phyloP scores from a whole-genome alignment of 306 rosid genomes.

The Delonix regia region DNA sequence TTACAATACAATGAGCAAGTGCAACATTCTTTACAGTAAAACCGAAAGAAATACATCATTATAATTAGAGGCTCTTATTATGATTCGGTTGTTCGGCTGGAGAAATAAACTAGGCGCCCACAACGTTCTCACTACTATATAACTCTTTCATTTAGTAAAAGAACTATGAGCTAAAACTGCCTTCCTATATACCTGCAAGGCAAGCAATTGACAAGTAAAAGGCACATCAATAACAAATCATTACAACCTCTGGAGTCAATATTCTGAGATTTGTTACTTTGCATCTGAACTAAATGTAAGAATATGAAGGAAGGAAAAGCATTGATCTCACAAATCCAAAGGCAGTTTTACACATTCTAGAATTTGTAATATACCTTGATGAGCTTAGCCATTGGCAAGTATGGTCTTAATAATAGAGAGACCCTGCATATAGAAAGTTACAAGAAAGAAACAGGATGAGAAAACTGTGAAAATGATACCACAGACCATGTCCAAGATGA shows the following conservation, averaged over 20 bases:
- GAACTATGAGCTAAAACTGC: slow-evolving; percentile 30
- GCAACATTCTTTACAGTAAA: slow-evolving; percentile 38
- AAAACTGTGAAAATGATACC: not conserved
- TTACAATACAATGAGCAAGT: slow-evolving; percentile 31
- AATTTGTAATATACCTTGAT: slow-evolving; percentile 51
- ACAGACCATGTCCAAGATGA: not conserved
- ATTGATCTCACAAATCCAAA: not conserved
- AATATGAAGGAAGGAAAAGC: not conserved
- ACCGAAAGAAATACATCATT: slow-evolving; percentile 34
- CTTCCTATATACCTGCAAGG: slow-evolving; percentile 54
- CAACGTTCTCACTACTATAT: slow-evolving; percentile 32
- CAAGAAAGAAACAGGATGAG: slow-evolving; percentile 8
- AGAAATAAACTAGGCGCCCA: slow-evolving; percentile 49
- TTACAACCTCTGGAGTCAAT: not conserved
- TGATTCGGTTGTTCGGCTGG: slow-evolving; percentile 52
- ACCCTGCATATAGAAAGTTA: slow-evolving; percentile 48
- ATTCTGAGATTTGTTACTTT: not conserved
- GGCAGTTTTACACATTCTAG: not conserved
- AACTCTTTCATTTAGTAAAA: slow-evolving; percentile 34
- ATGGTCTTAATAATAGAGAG: slow-evolving; percentile 72
- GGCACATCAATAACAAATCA: not conserved
- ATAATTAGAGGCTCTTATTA: slow-evolving; percentile 35
- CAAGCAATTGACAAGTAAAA: slow-evolving; percentile 9
- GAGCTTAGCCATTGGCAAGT: slow-evolving; percentile 37
- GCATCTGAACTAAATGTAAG: not conserved